phyloP scores from a whole-genome alignment of 805 yeast species.

The Torulaspora franciscae region DNA sequence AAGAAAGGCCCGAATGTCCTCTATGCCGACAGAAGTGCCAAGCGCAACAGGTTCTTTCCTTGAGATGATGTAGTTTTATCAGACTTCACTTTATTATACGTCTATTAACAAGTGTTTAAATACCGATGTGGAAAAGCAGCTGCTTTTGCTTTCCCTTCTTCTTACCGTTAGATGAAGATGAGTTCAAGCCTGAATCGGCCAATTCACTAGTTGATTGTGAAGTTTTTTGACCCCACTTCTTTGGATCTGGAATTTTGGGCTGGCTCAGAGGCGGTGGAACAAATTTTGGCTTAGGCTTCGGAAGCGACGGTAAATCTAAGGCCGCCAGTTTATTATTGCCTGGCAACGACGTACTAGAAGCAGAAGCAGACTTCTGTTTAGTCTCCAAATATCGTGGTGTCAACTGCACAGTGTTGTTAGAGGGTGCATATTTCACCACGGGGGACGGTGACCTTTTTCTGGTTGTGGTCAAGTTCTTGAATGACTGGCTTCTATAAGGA shows the following conservation, averaged over 20 bases:
- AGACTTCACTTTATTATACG: neutral
- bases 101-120: constrained; percentile 21
- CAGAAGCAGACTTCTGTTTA: constrained; percentile 20
- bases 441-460: constrained; percentile 11
- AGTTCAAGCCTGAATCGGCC: constrained; percentile 11
- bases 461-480: constrained; percentile 8
- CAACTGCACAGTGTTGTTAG: constrained; percentile 23
- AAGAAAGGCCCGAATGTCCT: constrained; percentile 87
- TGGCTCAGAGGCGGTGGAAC: constrained; percentile 56
- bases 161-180: constrained; percentile 25
- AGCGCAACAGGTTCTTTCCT: constrained; percentile 47
- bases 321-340: constrained; percentile 19
- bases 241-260: constrained; percentile 34
- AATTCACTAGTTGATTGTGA: constrained; percentile 7
- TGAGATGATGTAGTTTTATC: constrained; percentile 2
- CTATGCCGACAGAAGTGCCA: constrained; percentile 68
- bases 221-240: constrained; percentile 34
- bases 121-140: constrained; percentile 48
- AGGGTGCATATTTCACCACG: constrained; percentile 11
- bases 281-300: constrained; percentile 33
- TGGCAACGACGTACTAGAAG: constrained; percentile 19
- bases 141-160: constrained; percentile 50
- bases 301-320: constrained; percentile 46
- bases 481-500: constrained; percentile 9
- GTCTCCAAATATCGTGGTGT: constrained; percentile 33